phyloP scores from a whole-genome alignment of 768 basidiomycete genomes.

The Pisolithus sp. region DNA sequence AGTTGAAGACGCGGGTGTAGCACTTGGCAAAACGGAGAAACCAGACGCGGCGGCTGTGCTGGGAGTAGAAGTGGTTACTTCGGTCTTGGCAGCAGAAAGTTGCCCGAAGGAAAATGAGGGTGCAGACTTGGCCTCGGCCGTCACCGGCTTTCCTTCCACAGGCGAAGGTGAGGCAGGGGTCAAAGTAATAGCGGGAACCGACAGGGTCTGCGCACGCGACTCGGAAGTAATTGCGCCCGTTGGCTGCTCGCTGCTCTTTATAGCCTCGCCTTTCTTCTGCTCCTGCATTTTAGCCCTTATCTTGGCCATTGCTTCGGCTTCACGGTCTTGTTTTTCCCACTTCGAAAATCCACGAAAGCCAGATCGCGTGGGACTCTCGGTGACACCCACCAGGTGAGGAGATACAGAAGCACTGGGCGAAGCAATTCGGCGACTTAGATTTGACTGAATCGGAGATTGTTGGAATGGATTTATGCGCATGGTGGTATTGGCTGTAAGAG shows the following conservation, averaged over 20 bases:
- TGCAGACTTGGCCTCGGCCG: constrained; percentile 11
- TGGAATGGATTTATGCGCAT: constrained; percentile 48
- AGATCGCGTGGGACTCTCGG: constrained; percentile 52
- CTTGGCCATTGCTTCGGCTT: constrained; percentile 71
- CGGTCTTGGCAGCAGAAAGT: constrained; percentile 1
- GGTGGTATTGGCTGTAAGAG: constrained; percentile 38
- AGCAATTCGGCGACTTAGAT: constrained; percentile 40
- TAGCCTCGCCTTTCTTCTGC: constrained; percentile 33
- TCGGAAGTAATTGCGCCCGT: constrained; percentile 20
- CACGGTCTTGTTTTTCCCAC: constrained; percentile 84
- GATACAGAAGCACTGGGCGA: constrained; percentile 26
- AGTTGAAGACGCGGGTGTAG: neutral
- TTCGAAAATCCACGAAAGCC: constrained; percentile 53
- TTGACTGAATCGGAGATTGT: constrained; percentile 24
- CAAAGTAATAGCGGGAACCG: constrained; percentile 24
- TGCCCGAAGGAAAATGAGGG: constrained; percentile 12
- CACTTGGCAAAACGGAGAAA: constrained; percentile 4
- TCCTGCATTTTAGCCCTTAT: constrained; percentile 51
- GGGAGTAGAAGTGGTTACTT: constrained; percentile 4
- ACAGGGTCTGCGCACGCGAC: constrained; percentile 12
- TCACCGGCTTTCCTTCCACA: constrained; percentile 8
- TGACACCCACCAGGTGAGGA: constrained; percentile 27
- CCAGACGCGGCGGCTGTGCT: constrained; percentile 12
- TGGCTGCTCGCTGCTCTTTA: constrained; percentile 29
- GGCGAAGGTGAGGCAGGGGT: constrained; percentile 16